Percentiles rank a stretch among this genome's conserved stretches.
phyloP scores from a whole-genome alignment of 768 basidiomycete genomes.

The Rhizopogon vinicolor region DNA sequence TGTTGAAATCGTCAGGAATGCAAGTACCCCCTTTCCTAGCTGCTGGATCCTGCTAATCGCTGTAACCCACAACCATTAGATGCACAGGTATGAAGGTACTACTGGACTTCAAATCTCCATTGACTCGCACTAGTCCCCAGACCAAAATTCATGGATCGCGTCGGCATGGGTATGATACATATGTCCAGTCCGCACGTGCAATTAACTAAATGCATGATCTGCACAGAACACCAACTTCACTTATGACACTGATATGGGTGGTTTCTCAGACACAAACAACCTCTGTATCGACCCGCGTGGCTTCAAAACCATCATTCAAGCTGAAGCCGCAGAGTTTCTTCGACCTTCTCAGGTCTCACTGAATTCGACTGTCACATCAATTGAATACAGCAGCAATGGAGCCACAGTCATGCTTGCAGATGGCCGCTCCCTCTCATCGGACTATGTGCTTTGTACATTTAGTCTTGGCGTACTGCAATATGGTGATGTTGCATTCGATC shows the following conservation, averaged over 20 bases:
- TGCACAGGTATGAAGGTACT: slow-evolving; percentile 19
- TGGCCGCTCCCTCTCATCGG: slow-evolving; percentile 40
- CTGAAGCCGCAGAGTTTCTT: slow-evolving; percentile 54
- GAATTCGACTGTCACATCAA: slow-evolving; percentile 44
- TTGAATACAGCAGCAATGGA: slow-evolving; percentile 40
- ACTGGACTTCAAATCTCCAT: slow-evolving; percentile 12
- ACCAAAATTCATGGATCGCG: slow-evolving; percentile 61
- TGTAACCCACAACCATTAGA: slow-evolving; percentile 5
- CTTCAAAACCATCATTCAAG: slow-evolving; percentile 51
- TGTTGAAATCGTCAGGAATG: slow-evolving; percentile 21
- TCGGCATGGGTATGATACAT: slow-evolving; percentile 47
- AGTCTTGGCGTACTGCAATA: slow-evolving; percentile 68
- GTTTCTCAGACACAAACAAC: slow-evolving; percentile 51
- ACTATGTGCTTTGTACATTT: slow-evolving; percentile 64
- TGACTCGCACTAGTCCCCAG: slow-evolving; percentile 53
- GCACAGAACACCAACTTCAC: slow-evolving; percentile 61
- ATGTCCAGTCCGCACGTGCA: background rate
- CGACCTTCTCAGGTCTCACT: slow-evolving; percentile 39
- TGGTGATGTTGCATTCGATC: slow-evolving; percentile 52
- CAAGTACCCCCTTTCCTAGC: slow-evolving; percentile 5
- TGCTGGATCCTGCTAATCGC: slow-evolving; percentile 1
- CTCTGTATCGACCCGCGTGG: slow-evolving; percentile 60
- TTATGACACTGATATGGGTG: slow-evolving; percentile 43
- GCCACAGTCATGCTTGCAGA: slow-evolving; percentile 44
- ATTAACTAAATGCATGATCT: slow-evolving; percentile 3